Evolutionary conservation across 164 flowering plant species (phyloP), one percentile per base, ranked within the genome.

Genomic region (Euptelea pleiosperma): DNA sequence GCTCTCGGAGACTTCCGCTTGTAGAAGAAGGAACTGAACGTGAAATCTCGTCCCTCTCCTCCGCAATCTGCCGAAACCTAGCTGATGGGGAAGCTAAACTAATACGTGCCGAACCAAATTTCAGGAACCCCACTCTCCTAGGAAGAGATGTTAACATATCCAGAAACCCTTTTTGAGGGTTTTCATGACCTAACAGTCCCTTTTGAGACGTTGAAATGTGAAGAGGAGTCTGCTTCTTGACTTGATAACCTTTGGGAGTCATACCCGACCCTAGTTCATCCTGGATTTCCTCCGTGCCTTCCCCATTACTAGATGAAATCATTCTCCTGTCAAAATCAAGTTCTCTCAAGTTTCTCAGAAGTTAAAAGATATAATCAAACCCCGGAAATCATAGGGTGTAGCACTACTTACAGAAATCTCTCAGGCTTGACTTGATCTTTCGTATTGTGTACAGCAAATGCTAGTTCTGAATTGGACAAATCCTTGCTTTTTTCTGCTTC

Each of bases 21-120:
- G 73, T 64, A 3, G 84, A 57, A 62, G 82, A 71, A 58, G 79
- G 70, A 63, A 87, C 85, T 5, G 78, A 54, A 21, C 81, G 87
- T 9, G 96, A 88, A 42, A 76, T 36, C 46, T 84, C 79, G 46
- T 91, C 96, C 54, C 63, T 84, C 19, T 66, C 81, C 47, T 65
- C 65, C 0, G 89, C 83, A 57, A 79, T 35, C 45, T 53, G 74
- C 63, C 65, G 75, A 72, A 90, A 84, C 50, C 60, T 81, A n/a
- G 71, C 78, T 12, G 92, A 81, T 7, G 90, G 82, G 14, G 82
- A 76, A 26, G 52, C 40, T 52, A 75, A 63, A 48, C 29, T 43
- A 12, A 28, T 18, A 7, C 52, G 53, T 21, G 50, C 39, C 9
- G 75, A 79, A 28, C 73, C 78, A 50, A 82, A 68, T 21, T 65